Conservation (phyloP, 176 grass and related monocot species). For the Lolium perenne region DNA sequence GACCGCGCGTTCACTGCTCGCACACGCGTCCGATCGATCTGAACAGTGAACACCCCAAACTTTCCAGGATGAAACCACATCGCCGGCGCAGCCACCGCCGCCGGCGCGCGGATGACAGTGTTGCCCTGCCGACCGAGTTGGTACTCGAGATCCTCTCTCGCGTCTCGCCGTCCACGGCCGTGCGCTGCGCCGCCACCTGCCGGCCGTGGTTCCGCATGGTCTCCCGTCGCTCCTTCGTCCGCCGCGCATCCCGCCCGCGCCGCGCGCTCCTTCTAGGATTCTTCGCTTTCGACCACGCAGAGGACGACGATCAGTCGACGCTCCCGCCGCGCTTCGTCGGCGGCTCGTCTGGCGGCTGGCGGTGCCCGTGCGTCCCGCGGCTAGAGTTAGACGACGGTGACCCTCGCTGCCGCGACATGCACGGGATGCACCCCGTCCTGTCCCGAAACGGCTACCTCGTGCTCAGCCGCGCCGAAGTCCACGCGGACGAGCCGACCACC, state of each 20-base stretch:
- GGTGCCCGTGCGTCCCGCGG: not conserved
- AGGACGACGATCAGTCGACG: not conserved
- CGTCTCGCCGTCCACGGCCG: not conserved
- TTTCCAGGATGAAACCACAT: not conserved
- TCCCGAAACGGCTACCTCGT: not conserved
- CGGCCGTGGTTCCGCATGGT: slow-evolving; percentile 1
- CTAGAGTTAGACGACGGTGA: not conserved
- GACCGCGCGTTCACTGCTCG: too few species aligned
- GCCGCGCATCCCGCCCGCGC: too few species aligned
- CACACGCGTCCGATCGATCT: too few species aligned
- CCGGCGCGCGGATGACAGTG: not conserved
- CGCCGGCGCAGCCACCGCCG: not conserved
- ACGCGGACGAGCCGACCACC: not conserved
- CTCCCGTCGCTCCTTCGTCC: not conserved
- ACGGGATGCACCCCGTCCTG: slow-evolving; percentile 14
- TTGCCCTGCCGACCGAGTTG: not conserved
- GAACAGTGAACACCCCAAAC: not conserved
- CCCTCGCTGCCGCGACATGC: not conserved
- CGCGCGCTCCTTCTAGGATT: too few species aligned
- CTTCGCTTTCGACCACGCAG: slow-evolving; percentile 23
- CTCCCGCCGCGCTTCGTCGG: slow-evolving; percentile 8
- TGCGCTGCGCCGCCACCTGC: not conserved
- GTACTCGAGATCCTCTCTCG: slow-evolving; percentile 3
- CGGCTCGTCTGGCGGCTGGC: not conserved
- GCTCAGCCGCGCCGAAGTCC: slow-evolving; percentile 1